Conservation (phyloP, 441 rosid genomes). For the Isatis lusitanica region DNA sequence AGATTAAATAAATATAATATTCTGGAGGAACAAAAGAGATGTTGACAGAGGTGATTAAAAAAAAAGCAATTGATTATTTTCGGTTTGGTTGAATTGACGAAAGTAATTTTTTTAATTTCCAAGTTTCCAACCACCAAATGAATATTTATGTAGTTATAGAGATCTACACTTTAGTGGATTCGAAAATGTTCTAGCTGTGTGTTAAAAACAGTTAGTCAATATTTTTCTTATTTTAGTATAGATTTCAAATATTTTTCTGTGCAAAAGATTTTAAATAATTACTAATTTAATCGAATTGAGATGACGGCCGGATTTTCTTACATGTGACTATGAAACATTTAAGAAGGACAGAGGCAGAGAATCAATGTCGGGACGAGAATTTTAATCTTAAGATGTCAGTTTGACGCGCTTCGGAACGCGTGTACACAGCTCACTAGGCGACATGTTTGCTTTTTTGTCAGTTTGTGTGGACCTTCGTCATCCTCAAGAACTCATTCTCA, state of each 20-base stretch:
- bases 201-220: not conserved
- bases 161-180: too few relatives aligned
- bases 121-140: not conserved
- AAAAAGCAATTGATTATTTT: not conserved
- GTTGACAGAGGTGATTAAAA: not conserved
- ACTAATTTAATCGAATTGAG: not conserved
- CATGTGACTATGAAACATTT: slow-evolving; percentile 17
- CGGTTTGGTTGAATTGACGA: slow-evolving; percentile 1
- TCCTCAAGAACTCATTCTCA: not conserved
- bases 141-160: not conserved
- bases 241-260: not conserved
- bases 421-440: slow-evolving; percentile 28
- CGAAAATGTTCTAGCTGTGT: not conserved
- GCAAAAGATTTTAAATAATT: not conserved
- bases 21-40: not conserved
- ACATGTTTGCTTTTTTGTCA: slow-evolving; percentile 30
- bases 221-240: not conserved
- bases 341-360: slow-evolving; percentile 31
- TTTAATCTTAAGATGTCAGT: slow-evolving; percentile 26
- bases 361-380: slow-evolving; percentile 37
- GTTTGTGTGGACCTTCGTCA: slow-evolving; percentile 27
- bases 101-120: not conserved
- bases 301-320: slow-evolving; percentile 27
- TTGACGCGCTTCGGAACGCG: slow-evolving; percentile 33
- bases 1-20: not conserved